These are phyloP conservation scores for Microcyclosporella mali DNA, from an alignment of 2,329 filamentous ascomycete genomes.

Conservation along the genomic window DNA sequence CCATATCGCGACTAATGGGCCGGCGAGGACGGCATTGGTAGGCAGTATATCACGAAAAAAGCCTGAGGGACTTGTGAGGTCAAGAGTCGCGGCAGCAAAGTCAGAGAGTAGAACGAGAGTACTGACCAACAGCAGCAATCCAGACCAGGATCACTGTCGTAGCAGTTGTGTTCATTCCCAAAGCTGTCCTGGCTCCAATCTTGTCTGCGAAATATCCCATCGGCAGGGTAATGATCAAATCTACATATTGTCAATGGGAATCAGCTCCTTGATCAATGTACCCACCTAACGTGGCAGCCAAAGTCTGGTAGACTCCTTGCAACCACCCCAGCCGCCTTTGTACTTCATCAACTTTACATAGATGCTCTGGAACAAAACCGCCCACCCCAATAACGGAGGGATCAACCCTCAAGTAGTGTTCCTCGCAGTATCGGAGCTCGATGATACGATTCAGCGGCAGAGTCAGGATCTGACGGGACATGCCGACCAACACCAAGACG, in stretches of 20 bases:
- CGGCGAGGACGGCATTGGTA: not conserved
- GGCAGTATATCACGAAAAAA: no score
- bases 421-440: not conserved
- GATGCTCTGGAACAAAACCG: not conserved
- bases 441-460: not conserved
- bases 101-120: no score
- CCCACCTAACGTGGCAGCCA: not conserved
- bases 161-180: not conserved
- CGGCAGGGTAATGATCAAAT: not conserved
- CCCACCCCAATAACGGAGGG: not conserved
- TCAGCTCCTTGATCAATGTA: no score
- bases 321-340: not conserved
- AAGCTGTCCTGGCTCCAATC: not conserved
- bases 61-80: not conserved
- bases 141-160: not conserved
- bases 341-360: not conserved
- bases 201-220: conserved; percentile 1
- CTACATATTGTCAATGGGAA: not conserved
- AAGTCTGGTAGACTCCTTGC: not conserved
- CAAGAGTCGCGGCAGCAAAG: not conserved
- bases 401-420: not conserved
- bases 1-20: not conserved
- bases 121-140: not conserved
- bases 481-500: not conserved
- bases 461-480: not conserved